Conservation (phyloP, 768 basidiomycete genomes). For the Tubosaeta sp. region DNA sequence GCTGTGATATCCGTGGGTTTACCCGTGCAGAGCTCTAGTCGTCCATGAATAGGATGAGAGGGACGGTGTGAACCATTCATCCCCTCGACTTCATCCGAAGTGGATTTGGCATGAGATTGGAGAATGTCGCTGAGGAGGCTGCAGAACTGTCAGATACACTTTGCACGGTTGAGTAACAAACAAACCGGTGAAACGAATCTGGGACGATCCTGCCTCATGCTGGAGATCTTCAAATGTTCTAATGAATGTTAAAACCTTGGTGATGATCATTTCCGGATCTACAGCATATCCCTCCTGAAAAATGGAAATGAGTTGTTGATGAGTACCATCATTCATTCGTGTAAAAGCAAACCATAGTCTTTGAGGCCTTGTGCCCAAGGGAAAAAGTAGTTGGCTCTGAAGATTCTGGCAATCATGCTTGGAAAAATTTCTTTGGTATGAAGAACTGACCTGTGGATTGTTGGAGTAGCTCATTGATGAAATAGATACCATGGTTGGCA, state of each 20-base stretch:
- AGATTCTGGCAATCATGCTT: not conserved
- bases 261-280: constrained; percentile 2
- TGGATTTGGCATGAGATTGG: constrained; percentile 20
- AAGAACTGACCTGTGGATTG: constrained; percentile 3
- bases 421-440: constrained; percentile 13
- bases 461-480: constrained; percentile 20
- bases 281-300: constrained; percentile 10
- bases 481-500: constrained; percentile 16
- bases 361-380: constrained; percentile 1
- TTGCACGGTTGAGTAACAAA: too few relatives aligned
- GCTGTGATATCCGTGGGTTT: too few relatives aligned
- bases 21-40: too few relatives aligned
- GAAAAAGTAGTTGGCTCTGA: not conserved
- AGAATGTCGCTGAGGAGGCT: constrained; percentile 3
- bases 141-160: not conserved
- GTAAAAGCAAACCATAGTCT: not conserved
- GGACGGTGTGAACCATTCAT: constrained; percentile 16
- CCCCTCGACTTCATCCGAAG: constrained; percentile 14
- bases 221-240: constrained; percentile 12
- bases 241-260: constrained; percentile 3
- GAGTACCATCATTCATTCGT: too few relatives aligned
- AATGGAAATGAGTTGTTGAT: not conserved
- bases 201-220: not conserved
- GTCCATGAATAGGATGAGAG: constrained; percentile 33
- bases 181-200: constrained; percentile 8